Conservation (phyloP, 331 rosid genomes). For the Arachis monticola region DNA sequence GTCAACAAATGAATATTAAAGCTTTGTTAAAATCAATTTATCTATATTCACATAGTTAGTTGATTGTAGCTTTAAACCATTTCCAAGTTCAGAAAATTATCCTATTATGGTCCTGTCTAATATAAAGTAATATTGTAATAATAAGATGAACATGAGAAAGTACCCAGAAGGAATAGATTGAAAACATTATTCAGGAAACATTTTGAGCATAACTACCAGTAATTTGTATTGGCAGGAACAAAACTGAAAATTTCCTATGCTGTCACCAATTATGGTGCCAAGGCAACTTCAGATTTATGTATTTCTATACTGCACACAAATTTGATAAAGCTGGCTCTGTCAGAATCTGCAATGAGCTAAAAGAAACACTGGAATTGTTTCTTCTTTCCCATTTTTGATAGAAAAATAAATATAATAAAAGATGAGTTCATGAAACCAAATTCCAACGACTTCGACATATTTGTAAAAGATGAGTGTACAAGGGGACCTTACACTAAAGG, state of each 20-base stretch:
- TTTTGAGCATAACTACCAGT: slow-evolving; percentile 2
- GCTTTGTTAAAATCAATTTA: background rate
- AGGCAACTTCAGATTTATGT: slow-evolving; percentile 22
- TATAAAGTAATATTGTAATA: slow-evolving; percentile 2
- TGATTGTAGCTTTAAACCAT: background rate
- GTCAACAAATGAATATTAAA: background rate
- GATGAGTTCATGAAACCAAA: background rate
- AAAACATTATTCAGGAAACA: background rate
- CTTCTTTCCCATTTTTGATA: too few species aligned
- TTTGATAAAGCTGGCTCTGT: slow-evolving; percentile 21
- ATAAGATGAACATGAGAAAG: slow-evolving; percentile 16
- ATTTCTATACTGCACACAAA: background rate
- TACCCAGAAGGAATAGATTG: slow-evolving; percentile 5
- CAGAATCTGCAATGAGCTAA: slow-evolving; percentile 17
- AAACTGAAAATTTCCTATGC: background rate
- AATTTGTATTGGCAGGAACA: slow-evolving; percentile 1
- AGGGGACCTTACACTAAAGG: slow-evolving; percentile 71
- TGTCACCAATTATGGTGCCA: slow-evolving; percentile 16
- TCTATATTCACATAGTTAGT: slow-evolving; percentile 20
- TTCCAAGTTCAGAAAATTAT: background rate
- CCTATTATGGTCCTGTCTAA: background rate
- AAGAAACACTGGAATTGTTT: background rate
- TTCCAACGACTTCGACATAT: slow-evolving; percentile 21
- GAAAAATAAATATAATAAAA: background rate
- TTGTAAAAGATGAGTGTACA: slow-evolving; percentile 2